phyloP scores from a whole-genome alignment of 352 stramenopile genomes.

The Phytophthora citrophthora region DNA sequence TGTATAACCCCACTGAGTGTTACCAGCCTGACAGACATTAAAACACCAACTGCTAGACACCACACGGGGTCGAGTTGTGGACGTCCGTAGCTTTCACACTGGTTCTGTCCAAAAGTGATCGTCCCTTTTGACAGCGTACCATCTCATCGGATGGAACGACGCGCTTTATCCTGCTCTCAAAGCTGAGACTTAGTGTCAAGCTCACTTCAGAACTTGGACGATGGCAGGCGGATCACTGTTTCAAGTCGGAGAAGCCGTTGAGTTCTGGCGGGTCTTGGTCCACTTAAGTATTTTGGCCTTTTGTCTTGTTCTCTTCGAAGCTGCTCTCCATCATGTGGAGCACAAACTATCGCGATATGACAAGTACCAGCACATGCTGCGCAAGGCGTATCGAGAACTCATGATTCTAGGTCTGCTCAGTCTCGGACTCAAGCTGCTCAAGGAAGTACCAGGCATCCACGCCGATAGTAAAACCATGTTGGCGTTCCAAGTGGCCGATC shows the following conservation, averaged over 20 bases:
- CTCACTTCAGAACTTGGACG: constrained; percentile 21
- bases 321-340: constrained; percentile 43
- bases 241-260: constrained; percentile 58
- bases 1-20: not conserved
- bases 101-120: constrained; percentile 4
- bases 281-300: constrained; percentile 57
- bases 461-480: constrained; percentile 39
- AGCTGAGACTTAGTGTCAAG: not conserved
- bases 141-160: constrained; percentile 19
- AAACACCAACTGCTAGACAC: constrained; percentile 8
- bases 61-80: constrained; percentile 20
- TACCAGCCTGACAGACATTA: constrained; percentile 9
- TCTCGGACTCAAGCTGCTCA: constrained; percentile 52
- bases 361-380: constrained; percentile 72
- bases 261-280: constrained; percentile 51
- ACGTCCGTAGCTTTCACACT: constrained; percentile 12
- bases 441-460: constrained; percentile 40
- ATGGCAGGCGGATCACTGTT: constrained; percentile 53
- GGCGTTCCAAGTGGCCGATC: constrained; percentile 55
- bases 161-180: constrained; percentile 11
- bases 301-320: constrained; percentile 53
- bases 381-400: constrained; percentile 60
- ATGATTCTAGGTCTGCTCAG: constrained; percentile 64
- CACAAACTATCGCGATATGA: constrained; percentile 50
- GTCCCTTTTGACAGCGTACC: constrained; percentile 13